phyloP scores from a whole-genome alignment of 1,284 basidiomycete species.

The Heterobasidion annosum region DNA sequence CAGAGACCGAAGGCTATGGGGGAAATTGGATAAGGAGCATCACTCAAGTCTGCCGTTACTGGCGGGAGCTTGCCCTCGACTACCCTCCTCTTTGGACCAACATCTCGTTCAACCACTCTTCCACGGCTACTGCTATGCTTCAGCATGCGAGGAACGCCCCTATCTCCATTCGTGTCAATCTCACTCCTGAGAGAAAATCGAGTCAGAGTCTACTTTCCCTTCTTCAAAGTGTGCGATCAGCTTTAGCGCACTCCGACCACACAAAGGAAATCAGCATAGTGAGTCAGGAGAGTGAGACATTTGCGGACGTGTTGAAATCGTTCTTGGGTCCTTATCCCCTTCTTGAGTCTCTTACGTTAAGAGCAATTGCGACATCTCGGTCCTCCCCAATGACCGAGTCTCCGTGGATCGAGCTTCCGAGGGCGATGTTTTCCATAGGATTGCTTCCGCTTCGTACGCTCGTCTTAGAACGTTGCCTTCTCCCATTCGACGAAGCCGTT shows the following conservation, averaged over 20 bases:
- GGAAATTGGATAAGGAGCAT: conserved; percentile 1
- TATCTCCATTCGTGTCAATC: conserved; percentile 10
- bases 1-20: conserved; percentile 4
- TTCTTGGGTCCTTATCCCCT: conserved; percentile 6
- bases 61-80: conserved; percentile 16
- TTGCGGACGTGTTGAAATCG: conserved; percentile 6
- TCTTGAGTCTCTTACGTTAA: conserved; percentile 8
- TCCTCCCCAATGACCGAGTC: background rate
- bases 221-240: conserved; percentile 8
- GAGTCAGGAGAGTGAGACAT: conserved; percentile 2
- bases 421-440: conserved; percentile 5
- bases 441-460: conserved; percentile 8
- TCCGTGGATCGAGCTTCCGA: conserved; percentile 7
- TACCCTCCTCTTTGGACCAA: conserved; percentile 11
- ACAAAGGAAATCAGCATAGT: conserved; percentile 10
- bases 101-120: conserved; percentile 6
- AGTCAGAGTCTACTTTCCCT: background rate
- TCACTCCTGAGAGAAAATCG: conserved; percentile 4
- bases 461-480: conserved; percentile 7
- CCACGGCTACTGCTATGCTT: conserved; percentile 9
- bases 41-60: conserved; percentile 14
- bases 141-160: conserved; percentile 9
- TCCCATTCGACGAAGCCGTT: conserved; percentile 1
- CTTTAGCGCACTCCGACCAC: conserved; percentile 9
- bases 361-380: conserved; percentile 5